phyloP scores from a whole-genome alignment of 2,329 filamentous ascomycete genomes.

The Sodiomyces alkalinus region DNA sequence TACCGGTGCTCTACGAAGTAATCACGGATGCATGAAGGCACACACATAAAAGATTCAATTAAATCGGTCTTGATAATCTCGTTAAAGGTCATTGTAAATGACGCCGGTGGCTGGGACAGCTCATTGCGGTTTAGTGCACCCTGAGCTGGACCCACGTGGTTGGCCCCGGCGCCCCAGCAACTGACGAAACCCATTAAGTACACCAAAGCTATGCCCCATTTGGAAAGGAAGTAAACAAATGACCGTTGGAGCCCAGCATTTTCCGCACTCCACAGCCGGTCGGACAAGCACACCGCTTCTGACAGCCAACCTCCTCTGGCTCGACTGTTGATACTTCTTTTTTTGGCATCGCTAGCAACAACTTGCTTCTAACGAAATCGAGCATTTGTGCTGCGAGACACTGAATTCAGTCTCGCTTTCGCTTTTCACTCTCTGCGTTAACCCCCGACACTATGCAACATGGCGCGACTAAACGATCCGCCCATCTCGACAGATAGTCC shows the following conservation, averaged over 20 bases:
- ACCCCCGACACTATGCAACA: conserved; percentile 26
- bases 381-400: background rate
- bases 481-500: conserved; percentile 52
- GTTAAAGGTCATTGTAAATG: too few relatives aligned
- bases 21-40: too few relatives aligned
- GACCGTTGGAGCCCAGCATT: conserved; percentile 6
- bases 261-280: conserved; percentile 6
- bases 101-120: too few relatives aligned
- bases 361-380: background rate
- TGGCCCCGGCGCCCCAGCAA: conserved; percentile 8
- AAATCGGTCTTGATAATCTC: too few relatives aligned
- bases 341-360: background rate
- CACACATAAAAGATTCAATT: too few relatives aligned
- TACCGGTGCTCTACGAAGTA: too few relatives aligned
- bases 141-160: too few relatives aligned
- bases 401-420: too few relatives aligned
- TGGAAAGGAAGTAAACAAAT: conserved; percentile 9
- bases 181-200: background rate
- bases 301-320: conserved; percentile 6
- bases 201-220: conserved; percentile 6
- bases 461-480: conserved; percentile 72
- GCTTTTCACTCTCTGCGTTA: too few relatives aligned
- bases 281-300: conserved; percentile 3
- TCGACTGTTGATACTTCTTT: conserved; percentile 4
- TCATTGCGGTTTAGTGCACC: too few relatives aligned